These are phyloP conservation scores for Camellia granthamiana DNA, from an alignment of 148 eudicot species.

Conservation along the genomic window DNA sequence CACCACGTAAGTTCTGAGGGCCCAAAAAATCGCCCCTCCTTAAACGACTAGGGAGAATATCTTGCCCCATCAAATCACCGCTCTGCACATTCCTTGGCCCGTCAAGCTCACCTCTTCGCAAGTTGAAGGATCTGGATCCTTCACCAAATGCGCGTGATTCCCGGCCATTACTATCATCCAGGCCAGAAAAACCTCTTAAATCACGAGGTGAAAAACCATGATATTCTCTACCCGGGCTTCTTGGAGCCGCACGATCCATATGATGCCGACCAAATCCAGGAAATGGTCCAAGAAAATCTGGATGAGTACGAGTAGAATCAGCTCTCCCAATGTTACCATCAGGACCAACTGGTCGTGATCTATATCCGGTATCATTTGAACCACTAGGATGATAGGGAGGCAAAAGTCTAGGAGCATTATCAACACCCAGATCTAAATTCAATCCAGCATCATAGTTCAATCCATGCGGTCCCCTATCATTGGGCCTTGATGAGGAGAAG, in stretches of 20 bases:
- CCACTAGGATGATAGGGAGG: constrained; percentile 38
- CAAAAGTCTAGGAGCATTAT: constrained; percentile 39
- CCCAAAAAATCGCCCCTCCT: constrained; percentile 52
- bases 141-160: constrained; percentile 45
- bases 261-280: constrained; percentile 53
- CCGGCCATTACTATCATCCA: constrained; percentile 40
- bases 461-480: constrained; percentile 44
- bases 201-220: constrained; percentile 40
- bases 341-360: constrained; percentile 29
- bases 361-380: constrained; percentile 35
- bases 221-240: constrained; percentile 67
- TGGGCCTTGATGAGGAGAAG: constrained; percentile 36
- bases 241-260: constrained; percentile 42
- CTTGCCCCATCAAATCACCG: constrained; percentile 40
- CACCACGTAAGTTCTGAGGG: constrained; percentile 31
- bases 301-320: constrained; percentile 28
- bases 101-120: constrained; percentile 55
- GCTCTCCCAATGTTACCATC: constrained; percentile 38
- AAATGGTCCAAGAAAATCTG: constrained; percentile 41
- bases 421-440: constrained; percentile 35
- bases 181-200: constrained; percentile 36
- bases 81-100: constrained; percentile 33
- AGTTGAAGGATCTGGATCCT: constrained; percentile 36
- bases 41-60: constrained; percentile 38
- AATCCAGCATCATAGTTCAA: constrained; percentile 33